These are phyloP conservation scores for Phytophthora fragariaefolia DNA, from an alignment of 352 stramenopile species.

Conservation along the genomic window DNA sequence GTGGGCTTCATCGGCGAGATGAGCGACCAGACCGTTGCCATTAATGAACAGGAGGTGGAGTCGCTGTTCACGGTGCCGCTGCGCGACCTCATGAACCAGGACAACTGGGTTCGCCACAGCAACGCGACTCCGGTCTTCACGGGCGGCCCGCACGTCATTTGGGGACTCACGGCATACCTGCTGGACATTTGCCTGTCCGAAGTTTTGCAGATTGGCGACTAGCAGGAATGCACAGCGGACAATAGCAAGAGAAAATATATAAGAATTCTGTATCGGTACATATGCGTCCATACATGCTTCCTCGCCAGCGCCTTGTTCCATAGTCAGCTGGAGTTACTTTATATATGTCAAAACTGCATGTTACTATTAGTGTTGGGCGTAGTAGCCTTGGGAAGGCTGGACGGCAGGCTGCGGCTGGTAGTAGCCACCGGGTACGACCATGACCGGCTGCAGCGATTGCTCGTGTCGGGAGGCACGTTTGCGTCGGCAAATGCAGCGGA, in stretches of 20 bases:
- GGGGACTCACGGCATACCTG: conserved; percentile 97
- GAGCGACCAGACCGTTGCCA: conserved; percentile 87
- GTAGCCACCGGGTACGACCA: conserved; percentile 43
- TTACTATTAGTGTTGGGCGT: conserved; percentile 32
- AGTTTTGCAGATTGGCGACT: conserved; percentile 57
- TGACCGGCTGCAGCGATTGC: conserved; percentile 37
- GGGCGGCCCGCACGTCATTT: conserved; percentile 95
- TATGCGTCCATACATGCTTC: neutral
- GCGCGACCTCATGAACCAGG: conserved; percentile 81
- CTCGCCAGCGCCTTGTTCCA: neutral
- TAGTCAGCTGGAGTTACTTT: conserved; percentile 29
- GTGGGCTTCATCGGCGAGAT: conserved; percentile 97
- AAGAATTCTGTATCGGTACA: conserved; percentile 34
- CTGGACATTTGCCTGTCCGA: conserved; percentile 89
- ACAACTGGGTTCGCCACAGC: conserved; percentile 80
- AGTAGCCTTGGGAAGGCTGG: conserved; percentile 42
- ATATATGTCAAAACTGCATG: conserved; percentile 35
- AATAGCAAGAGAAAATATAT: conserved; percentile 23
- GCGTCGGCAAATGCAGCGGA: conserved; percentile 36
- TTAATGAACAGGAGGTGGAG: conserved; percentile 96
- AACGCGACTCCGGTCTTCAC: conserved; percentile 94
- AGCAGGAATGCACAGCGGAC: conserved; percentile 1
- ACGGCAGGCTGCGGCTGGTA: conserved; percentile 36
- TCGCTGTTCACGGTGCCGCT: conserved; percentile 96
- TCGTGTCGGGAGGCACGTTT: conserved; percentile 30